phyloP scores from a whole-genome alignment of 2,329 filamentous ascomycete genomes.

The Epichloe typhina region DNA sequence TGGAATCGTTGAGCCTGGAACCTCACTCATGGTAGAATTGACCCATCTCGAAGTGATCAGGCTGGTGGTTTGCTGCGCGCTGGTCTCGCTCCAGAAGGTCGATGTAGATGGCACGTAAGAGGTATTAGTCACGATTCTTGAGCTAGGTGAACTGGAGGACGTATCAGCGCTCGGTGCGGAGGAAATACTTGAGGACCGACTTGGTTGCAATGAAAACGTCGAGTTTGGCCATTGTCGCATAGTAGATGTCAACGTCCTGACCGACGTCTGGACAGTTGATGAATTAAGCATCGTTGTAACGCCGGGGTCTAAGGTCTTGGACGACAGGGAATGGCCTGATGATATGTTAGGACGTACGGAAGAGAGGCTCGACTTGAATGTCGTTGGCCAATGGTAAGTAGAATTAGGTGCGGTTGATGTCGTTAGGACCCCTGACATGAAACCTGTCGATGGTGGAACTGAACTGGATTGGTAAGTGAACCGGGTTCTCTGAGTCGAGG shows the following conservation, averaged over 20 bases:
- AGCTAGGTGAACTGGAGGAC: background rate
- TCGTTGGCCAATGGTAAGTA: background rate
- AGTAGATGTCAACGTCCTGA: background rate
- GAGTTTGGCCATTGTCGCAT: constrained; percentile 1
- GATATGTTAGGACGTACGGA: background rate
- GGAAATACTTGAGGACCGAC: background rate
- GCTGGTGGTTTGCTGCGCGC: background rate
- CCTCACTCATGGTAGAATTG: background rate
- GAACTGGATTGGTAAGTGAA: constrained; percentile 2
- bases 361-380: background rate
- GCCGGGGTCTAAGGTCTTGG: background rate
- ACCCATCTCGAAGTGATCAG: background rate
- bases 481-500: background rate
- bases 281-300: background rate
- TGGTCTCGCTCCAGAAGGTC: background rate
- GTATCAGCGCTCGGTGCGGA: background rate
- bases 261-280: background rate
- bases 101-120: background rate
- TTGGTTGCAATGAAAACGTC: background rate
- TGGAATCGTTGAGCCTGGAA: background rate
- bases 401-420: constrained; percentile 1
- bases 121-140: background rate
- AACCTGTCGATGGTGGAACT: background rate
- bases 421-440: background rate
- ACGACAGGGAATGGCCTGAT: background rate